Evolutionary conservation across 306 rosid species (phyloP).

Genomic region (Sindora glabra): DNA sequence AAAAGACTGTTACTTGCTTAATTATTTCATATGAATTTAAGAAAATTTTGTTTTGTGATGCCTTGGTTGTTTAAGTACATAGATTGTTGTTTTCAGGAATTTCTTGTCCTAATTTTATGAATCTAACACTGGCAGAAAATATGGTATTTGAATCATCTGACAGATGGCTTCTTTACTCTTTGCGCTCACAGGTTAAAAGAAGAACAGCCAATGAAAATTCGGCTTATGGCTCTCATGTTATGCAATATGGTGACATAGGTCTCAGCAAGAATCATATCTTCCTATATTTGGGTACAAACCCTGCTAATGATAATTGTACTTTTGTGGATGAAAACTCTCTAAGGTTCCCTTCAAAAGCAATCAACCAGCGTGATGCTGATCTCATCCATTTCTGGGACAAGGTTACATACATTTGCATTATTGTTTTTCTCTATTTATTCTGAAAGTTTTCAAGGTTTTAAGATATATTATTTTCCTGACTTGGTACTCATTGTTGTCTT

Average conservation of each 20-base stretch:
- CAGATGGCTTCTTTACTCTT: background rate
- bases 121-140: background rate
- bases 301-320: constrained; percentile 80
- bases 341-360: constrained; percentile 46
- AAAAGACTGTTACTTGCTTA: background rate
- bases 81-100: background rate
- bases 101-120: background rate
- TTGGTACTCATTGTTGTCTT: constrained; percentile 5
- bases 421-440: background rate
- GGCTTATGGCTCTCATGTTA: constrained; percentile 81
- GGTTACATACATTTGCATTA: constrained; percentile 29
- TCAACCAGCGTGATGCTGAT: constrained; percentile 94
- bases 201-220: constrained; percentile 55
- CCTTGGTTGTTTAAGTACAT: background rate
- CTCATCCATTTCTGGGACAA: constrained; percentile 93
- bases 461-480: constrained; percentile 5
- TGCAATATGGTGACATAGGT: constrained; percentile 77
- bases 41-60: background rate
- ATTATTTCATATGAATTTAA: background rate
- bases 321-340: constrained; percentile 59
- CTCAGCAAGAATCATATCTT: constrained; percentile 40
- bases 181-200: constrained; percentile 57
- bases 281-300: constrained; percentile 74
- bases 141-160: background rate
- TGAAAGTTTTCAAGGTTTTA: background rate